phyloP scores from a whole-genome alignment of 208 protist genomes.

The Leishmania tarentolae region DNA sequence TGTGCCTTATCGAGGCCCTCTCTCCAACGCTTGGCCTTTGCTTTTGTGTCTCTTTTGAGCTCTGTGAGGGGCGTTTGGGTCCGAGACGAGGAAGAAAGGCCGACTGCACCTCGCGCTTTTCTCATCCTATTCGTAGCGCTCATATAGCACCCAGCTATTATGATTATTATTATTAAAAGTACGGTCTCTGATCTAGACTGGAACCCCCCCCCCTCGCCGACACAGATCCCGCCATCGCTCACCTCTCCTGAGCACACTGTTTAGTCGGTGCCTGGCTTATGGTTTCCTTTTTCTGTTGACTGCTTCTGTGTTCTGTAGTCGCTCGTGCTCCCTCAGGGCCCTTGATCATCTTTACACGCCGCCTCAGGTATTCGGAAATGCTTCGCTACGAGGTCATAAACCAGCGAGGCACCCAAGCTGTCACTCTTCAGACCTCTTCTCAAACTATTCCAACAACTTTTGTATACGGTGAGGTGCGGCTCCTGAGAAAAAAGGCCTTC shows the following conservation, averaged over 20 bases:
- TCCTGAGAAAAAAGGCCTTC: conserved; percentile 61
- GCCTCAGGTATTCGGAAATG: conserved; percentile 1
- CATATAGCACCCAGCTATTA: too few relatives aligned
- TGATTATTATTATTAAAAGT: too few relatives aligned
- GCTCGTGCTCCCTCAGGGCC: background rate
- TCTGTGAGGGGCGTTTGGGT: background rate
- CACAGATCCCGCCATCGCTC: too few relatives aligned
- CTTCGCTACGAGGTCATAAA: conserved; percentile 24
- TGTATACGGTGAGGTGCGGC: conserved; percentile 45
- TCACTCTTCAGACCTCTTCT: conserved; percentile 19
- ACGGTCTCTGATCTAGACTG: background rate
- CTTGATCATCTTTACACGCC: background rate
- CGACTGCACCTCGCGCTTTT: background rate
- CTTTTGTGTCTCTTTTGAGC: background rate
- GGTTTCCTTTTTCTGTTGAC: background rate
- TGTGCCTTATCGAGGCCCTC: background rate
- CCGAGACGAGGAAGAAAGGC: background rate
- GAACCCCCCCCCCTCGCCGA: background rate
- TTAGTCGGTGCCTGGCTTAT: background rate
- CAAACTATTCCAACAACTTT: conserved; percentile 5
- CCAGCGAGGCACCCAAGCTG: conserved; percentile 17
- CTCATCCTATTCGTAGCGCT: too few relatives aligned
- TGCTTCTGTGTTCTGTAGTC: background rate
- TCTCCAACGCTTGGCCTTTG: background rate
- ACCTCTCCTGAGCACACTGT: background rate